Evolutionary conservation across 164 flowering plant genomes (phyloP).

Genomic region (Piper betle): DNA sequence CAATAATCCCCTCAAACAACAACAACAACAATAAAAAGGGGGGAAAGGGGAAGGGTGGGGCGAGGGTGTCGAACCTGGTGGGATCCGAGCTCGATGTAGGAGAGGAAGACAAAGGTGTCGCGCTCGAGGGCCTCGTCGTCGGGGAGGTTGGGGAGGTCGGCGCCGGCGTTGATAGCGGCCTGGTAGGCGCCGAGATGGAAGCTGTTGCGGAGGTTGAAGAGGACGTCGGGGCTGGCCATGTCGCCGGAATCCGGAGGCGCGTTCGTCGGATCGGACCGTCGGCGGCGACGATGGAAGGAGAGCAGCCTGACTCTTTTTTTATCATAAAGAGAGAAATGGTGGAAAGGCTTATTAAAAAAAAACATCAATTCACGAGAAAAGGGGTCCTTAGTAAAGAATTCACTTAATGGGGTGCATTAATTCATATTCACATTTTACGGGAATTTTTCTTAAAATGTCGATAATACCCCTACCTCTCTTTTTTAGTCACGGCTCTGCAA

Average conservation of each 20-base stretch:
- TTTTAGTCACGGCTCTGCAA: too few relatives aligned
- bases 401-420: too few relatives aligned
- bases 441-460: too few relatives aligned
- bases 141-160: conserved; percentile 69
- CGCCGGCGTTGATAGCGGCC: conserved; percentile 83
- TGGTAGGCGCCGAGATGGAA: conserved; percentile 93
- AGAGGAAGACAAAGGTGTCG: conserved; percentile 73
- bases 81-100: conserved; percentile 88
- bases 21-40: neutral
- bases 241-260: neutral
- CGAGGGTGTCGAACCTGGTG: conserved; percentile 51
- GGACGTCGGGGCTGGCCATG: conserved; percentile 46
- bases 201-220: conserved; percentile 71
- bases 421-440: too few relatives aligned
- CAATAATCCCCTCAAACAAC: neutral
- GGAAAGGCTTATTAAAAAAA: too few relatives aligned
- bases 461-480: too few relatives aligned
- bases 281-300: neutral
- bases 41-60: neutral
- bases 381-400: too few relatives aligned
- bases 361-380: too few relatives aligned
- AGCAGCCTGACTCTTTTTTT: too few relatives aligned
- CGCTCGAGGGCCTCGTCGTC: conserved; percentile 66
- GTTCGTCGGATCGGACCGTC: neutral
- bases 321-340: too few relatives aligned